These are phyloP conservation scores for Backusella westeae DNA, from an alignment of 192 early-diverging fungal species.

Conservation along the genomic window DNA sequence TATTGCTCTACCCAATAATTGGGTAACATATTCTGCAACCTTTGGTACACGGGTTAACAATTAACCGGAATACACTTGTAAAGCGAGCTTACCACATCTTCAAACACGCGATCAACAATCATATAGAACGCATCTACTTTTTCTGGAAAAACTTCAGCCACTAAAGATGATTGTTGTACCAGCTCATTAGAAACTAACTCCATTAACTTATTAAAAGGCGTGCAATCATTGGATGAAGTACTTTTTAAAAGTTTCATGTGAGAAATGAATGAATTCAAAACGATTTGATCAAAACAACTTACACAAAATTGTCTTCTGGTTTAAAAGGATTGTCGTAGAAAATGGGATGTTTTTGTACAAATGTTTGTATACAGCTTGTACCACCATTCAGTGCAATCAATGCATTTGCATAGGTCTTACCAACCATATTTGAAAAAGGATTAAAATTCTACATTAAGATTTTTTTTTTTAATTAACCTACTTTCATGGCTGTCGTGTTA, in stretches of 20 bases:
- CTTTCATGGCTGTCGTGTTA: constrained; percentile 63
- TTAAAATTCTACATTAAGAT: not conserved
- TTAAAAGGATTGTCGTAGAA: constrained; percentile 76
- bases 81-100: constrained; percentile 57
- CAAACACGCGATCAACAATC: constrained; percentile 78
- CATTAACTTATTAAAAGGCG: constrained; percentile 60
- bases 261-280: not conserved
- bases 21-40: constrained; percentile 71
- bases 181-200: constrained; percentile 64
- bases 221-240: constrained; percentile 25
- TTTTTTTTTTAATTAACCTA: constrained; percentile 14
- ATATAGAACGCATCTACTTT: constrained; percentile 67
- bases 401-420: constrained; percentile 59
- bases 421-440: not conserved
- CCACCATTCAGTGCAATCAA: constrained; percentile 75
- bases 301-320: constrained; percentile 54
- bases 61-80: not conserved
- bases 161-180: constrained; percentile 60
- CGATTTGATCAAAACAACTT: constrained; percentile 1
- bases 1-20: constrained; percentile 59
- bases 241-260: not conserved
- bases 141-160: constrained; percentile 66
- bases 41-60: constrained; percentile 5
- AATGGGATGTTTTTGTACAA: constrained; percentile 82
- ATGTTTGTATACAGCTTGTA: constrained; percentile 64